Evolutionary conservation across 768 basidiomycete genomes (phyloP), one percentile per base, ranked within the genome.

Genomic region (Rhodosporidiobolus odoratus): DNA sequence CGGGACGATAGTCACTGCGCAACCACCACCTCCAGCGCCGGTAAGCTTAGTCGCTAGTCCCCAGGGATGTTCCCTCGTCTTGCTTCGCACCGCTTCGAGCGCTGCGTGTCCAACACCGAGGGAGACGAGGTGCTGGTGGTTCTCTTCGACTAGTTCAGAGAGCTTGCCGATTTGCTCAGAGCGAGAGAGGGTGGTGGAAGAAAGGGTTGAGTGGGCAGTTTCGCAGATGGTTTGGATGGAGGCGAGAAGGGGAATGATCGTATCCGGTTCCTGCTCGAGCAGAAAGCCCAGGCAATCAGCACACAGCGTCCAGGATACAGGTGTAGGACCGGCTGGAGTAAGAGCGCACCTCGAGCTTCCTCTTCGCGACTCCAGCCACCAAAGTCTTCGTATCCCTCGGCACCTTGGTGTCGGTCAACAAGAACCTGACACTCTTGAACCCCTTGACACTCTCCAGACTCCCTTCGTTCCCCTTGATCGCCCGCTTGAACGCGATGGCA

Each of bases 11-110:
- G 94, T 95, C 38, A 98, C 92, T 8, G 93, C 88, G 78, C 96
- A 98, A n/a, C 96, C 96, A 34, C 96, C 96, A 48, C 96, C 96
- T 38, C 96, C 96, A 13, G 96, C 95, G 50, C 96, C 96, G 12
- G 96, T 99, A 66, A 99, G 81, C 82, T 97, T 96, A n/a, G 92
- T 93, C 76, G 86, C 87, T 58, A 98, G 82, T 16, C 81, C 81
- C 80, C 88, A 89, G 13, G 87, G 88, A 71, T 82, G 77, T 16
- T 84, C 83, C 16, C 82, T 80, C 0, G 92, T 91, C 74, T 84
- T 87, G n/a, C 83, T 80, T 64, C 87, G 85, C 74, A 97, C 92
- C 30, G 83, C 81, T 80, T 99, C 96, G 66, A 99, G 81, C 3
- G 88, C 81, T 17, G 91, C 86, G 79, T 99, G 96, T 4, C 94